phyloP scores from a whole-genome alignment of 228 moss, liverwort and hornwort genomes.

The Sphagnum magellanicum region DNA sequence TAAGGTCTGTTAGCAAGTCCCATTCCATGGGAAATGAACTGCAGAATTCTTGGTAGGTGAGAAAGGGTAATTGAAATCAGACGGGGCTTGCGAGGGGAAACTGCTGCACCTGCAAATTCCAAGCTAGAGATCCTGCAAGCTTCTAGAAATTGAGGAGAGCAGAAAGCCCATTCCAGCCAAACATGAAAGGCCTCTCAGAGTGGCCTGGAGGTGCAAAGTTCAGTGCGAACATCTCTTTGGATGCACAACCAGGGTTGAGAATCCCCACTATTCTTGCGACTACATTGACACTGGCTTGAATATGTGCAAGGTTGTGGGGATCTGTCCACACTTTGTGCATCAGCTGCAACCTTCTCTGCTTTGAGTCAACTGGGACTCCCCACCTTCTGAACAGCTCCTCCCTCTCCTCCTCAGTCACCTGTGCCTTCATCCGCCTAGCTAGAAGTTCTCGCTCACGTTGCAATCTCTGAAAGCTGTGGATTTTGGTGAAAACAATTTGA shows the following conservation, averaged over 20 bases:
- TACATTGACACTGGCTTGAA: conserved; percentile 89
- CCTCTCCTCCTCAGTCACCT: conserved; percentile 71
- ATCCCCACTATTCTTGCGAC: conserved; percentile 92
- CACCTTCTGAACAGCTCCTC: conserved; percentile 67
- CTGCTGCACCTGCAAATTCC: too few species aligned
- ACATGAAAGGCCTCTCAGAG: conserved; percentile 53
- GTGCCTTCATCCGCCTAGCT: conserved; percentile 63
- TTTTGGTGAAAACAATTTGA: too few species aligned
- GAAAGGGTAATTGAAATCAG: too few species aligned
- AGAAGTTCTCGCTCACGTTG: conserved; percentile 80
- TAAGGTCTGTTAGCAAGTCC: too few species aligned
- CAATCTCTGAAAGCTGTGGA: conserved; percentile 56
- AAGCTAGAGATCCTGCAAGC: too few species aligned
- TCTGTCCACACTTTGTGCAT: conserved; percentile 81
- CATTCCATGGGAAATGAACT: too few species aligned
- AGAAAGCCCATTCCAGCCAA: conserved; percentile 44
- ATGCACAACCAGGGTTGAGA: conserved; percentile 76
- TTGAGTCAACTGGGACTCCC: conserved; percentile 79
- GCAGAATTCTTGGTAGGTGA: too few species aligned
- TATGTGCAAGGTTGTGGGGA: conserved; percentile 68
- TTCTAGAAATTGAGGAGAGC: conserved; percentile 64
- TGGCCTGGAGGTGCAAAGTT: conserved; percentile 81
- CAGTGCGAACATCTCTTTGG: conserved; percentile 97
- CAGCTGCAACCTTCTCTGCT: conserved; percentile 84
- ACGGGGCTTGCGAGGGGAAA: too few species aligned